Evolutionary conservation across 1,139 yeast species (phyloP).

Genomic region (Zygosaccharomyces pseudobailii): DNA sequence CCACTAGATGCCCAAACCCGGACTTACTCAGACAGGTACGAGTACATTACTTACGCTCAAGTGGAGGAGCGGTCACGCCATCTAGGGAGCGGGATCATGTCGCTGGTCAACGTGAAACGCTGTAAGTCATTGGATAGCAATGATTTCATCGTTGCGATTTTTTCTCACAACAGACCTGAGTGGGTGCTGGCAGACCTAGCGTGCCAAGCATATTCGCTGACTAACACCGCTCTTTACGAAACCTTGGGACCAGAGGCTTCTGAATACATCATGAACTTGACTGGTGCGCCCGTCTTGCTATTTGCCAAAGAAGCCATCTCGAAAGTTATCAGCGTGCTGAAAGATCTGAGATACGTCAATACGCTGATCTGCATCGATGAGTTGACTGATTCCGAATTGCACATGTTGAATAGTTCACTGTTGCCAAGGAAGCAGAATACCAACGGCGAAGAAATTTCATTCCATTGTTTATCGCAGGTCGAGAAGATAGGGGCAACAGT

Average conservation of each 20-base stretch:
- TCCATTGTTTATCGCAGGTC: constrained; percentile 50
- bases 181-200: constrained; percentile 63
- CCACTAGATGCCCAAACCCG: constrained; percentile 40
- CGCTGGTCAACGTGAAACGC: constrained; percentile 42
- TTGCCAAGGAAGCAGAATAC: constrained; percentile 17
- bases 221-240: constrained; percentile 60
- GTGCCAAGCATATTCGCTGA: constrained; percentile 46
- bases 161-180: constrained; percentile 53
- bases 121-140: constrained; percentile 34
- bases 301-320: constrained; percentile 46
- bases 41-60: constrained; percentile 44
- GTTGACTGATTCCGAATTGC: constrained; percentile 38
- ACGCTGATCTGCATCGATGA: constrained; percentile 51
- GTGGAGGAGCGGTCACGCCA: constrained; percentile 42
- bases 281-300: constrained; percentile 54
- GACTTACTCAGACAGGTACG: constrained; percentile 42
- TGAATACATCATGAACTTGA: constrained; percentile 50
- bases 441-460: constrained; percentile 25
- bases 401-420: constrained; percentile 23
- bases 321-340: constrained; percentile 40
- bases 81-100: constrained; percentile 63
- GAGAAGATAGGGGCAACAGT: constrained; percentile 49
- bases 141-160: constrained; percentile 49
- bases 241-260: constrained; percentile 60
- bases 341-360: constrained; percentile 36